Evolutionary conservation across 495 filamentous ascomycete genomes (phyloP).

Genomic region (Elasticomyces elasticus): DNA sequence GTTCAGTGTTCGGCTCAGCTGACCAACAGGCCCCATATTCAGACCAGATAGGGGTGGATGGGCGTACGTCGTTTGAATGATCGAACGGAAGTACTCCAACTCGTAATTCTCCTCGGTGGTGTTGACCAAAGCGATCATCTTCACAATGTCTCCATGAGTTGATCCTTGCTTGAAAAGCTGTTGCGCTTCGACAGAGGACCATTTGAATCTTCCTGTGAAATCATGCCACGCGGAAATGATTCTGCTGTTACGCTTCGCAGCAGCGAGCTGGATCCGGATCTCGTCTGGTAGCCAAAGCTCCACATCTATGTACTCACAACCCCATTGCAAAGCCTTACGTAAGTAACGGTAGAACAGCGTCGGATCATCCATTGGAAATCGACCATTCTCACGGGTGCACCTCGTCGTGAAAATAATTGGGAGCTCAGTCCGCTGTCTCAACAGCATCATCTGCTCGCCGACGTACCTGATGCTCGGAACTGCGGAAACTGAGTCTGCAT

Average conservation of each 20-base stretch:
- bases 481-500: constrained; percentile 43
- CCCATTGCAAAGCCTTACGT: constrained; percentile 70
- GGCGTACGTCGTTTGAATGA: constrained; percentile 53
- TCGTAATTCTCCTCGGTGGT: constrained; percentile 76
- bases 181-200: constrained; percentile 61
- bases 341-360: constrained; percentile 65
- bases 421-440: constrained; percentile 71
- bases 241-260: constrained; percentile 60
- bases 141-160: constrained; percentile 71
- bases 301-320: constrained; percentile 78
- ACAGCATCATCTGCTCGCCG: constrained; percentile 70
- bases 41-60: constrained; percentile 67
- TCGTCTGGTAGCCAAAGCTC: constrained; percentile 75
- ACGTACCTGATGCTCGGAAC: constrained; percentile 75
- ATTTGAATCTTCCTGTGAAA: constrained; percentile 72
- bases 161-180: constrained; percentile 57
- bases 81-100: constrained; percentile 76
- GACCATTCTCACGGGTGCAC: constrained; percentile 68
- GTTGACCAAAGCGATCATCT: constrained; percentile 76
- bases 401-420: constrained; percentile 81
- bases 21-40: constrained; percentile 76
- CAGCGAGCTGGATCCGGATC: constrained; percentile 55
- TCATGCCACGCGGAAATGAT: constrained; percentile 85
- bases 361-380: constrained; percentile 73
- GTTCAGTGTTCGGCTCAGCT: constrained; percentile 70